Evolutionary conservation across 169 alveolate species (phyloP).

Genomic region (Perkinsus marinus): DNA sequence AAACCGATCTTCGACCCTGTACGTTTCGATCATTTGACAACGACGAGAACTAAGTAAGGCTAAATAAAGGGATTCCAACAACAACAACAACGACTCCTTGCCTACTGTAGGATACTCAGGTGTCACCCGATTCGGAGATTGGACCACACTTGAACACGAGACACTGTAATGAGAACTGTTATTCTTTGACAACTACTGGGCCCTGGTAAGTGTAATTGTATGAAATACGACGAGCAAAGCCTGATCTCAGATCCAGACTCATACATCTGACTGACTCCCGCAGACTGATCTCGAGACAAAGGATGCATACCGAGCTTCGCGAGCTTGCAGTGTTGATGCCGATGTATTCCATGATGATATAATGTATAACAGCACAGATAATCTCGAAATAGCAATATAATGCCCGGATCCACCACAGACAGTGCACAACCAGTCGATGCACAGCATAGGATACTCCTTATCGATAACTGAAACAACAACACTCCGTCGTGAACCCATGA

Average conservation of each 20-base stretch:
- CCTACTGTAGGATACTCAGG: no score
- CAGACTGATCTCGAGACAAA: neutral
- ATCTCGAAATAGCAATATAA: neutral
- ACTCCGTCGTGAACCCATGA: no score
- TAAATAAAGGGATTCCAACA: no score
- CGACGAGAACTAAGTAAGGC: no score
- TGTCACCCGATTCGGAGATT: no score
- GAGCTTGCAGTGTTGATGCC: neutral
- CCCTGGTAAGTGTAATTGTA: neutral
- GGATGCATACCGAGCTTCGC: neutral
- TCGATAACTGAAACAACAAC: neutral
- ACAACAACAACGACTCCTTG: no score
- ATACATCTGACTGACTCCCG: neutral
- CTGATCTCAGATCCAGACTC: neutral
- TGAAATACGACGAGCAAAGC: neutral
- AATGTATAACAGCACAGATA: neutral
- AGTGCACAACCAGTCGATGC: neutral
- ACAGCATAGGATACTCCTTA: neutral
- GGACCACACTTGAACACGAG: no score
- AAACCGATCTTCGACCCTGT: no score
- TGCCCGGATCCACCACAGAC: neutral
- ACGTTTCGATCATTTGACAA: no score
- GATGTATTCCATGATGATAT: neutral
- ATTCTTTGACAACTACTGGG: no score
- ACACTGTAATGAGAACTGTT: no score